Conservation (phyloP, 1,284 basidiomycete genomes). For the Ceratobasidium papillatum region DNA sequence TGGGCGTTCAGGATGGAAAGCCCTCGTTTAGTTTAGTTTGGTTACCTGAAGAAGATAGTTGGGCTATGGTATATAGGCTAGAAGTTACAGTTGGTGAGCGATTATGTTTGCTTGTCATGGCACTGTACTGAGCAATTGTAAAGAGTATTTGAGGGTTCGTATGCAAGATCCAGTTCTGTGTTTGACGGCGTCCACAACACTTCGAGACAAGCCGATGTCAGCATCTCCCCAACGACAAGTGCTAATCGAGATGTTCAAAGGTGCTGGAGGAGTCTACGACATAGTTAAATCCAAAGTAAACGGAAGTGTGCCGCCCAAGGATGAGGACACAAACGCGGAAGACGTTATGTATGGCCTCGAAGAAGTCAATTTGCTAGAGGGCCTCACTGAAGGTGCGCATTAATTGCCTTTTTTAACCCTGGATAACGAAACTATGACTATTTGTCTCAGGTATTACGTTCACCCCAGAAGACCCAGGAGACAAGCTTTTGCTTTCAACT, state of each 20-base stretch:
- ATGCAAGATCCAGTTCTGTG: slow-evolving; percentile 78
- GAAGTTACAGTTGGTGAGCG: slow-evolving; percentile 77
- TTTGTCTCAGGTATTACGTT: slow-evolving; percentile 60
- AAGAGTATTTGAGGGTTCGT: slow-evolving; percentile 75
- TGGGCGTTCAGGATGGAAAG: slow-evolving; percentile 54
- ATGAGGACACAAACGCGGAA: slow-evolving; percentile 49
- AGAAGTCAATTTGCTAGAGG: slow-evolving; percentile 82
- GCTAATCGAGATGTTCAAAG: slow-evolving; percentile 58
- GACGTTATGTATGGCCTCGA: slow-evolving; percentile 61
- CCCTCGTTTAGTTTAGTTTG: slow-evolving; percentile 72
- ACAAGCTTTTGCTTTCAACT: slow-evolving; percentile 63
- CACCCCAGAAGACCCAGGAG: slow-evolving; percentile 49
- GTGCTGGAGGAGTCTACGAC: slow-evolving; percentile 50
- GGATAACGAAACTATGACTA: neutral
- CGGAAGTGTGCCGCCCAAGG: slow-evolving; percentile 48
- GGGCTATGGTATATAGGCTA: slow-evolving; percentile 80
- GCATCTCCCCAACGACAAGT: slow-evolving; percentile 63
- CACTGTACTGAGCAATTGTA: slow-evolving; percentile 48
- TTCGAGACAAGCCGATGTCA: slow-evolving; percentile 73
- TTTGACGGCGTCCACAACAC: slow-evolving; percentile 79
- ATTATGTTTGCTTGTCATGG: slow-evolving; percentile 13
- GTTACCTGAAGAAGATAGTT: slow-evolving; percentile 64
- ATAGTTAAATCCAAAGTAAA: slow-evolving; percentile 16
- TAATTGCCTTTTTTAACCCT: slow-evolving; percentile 27
- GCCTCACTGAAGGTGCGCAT: slow-evolving; percentile 61